Conservation (phyloP, 2,329 filamentous ascomycete genomes). For the Rutstroemia sp. region DNA sequence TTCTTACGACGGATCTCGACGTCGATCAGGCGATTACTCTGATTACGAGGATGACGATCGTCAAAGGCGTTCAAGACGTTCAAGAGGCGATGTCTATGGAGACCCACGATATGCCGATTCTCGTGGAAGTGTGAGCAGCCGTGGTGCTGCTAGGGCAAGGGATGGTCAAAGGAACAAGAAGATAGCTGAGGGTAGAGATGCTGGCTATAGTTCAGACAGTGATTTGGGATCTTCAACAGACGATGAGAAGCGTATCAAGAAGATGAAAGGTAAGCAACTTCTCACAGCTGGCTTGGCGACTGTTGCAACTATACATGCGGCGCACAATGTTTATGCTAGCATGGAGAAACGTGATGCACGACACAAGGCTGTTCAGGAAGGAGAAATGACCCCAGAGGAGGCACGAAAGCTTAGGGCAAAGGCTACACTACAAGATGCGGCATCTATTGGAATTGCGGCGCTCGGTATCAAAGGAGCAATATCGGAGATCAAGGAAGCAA, state of each 20-base stretch:
- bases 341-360: constrained; percentile 57
- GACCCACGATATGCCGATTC: constrained; percentile 26
- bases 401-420: constrained; percentile 56
- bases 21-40: constrained; percentile 17
- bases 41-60: constrained; percentile 18
- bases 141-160: constrained; percentile 15
- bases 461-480: constrained; percentile 59
- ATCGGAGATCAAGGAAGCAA: constrained; percentile 60
- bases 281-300: constrained; percentile 59
- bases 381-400: constrained; percentile 55
- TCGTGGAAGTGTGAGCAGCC: constrained; percentile 20
- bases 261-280: constrained; percentile 59
- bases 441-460: constrained; percentile 59
- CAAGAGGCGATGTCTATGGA: constrained; percentile 21
- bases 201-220: constrained; percentile 36
- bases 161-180: constrained; percentile 24
- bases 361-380: constrained; percentile 51
- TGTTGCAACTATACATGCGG: constrained; percentile 62
- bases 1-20: constrained; percentile 17
- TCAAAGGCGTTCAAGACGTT: background rate
- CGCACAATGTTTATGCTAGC: constrained; percentile 55
- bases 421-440: constrained; percentile 55
- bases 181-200: constrained; percentile 25
- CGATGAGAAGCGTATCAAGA: constrained; percentile 55
- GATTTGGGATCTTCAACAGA: constrained; percentile 51